Conservation (phyloP, 768 basidiomycete genomes). For the Agaricus blazei region DNA sequence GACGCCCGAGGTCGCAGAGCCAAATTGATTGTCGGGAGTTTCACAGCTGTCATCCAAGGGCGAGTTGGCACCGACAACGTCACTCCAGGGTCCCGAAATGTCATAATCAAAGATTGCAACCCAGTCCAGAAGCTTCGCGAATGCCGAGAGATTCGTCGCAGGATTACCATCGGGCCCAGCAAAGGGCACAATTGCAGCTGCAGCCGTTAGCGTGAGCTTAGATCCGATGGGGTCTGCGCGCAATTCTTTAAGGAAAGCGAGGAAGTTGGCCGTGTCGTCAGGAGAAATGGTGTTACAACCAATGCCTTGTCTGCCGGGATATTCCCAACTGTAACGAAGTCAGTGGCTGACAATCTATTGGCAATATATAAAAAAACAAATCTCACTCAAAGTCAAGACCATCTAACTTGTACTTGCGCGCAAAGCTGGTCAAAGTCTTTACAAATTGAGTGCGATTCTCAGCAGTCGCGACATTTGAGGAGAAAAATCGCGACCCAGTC, state of each 20-base stretch:
- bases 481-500: slow-evolving; percentile 60
- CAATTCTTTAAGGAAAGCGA: slow-evolving; percentile 72
- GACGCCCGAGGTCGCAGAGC: slow-evolving; percentile 75
- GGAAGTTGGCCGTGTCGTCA: slow-evolving; percentile 71
- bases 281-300: slow-evolving; percentile 63
- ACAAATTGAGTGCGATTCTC: slow-evolving; percentile 62
- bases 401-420: slow-evolving; percentile 48
- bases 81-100: slow-evolving; percentile 58
- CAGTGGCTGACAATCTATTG: background rate
- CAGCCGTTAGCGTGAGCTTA: slow-evolving; percentile 54
- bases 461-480: slow-evolving; percentile 53
- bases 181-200: slow-evolving; percentile 37
- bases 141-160: slow-evolving; percentile 59
- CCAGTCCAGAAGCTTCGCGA: slow-evolving; percentile 60
- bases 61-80: slow-evolving; percentile 76
- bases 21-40: slow-evolving; percentile 48
- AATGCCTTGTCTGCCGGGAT: slow-evolving; percentile 65
- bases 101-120: slow-evolving; percentile 69
- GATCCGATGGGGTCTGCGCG: slow-evolving; percentile 48
- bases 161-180: slow-evolving; percentile 46
- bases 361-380: background rate
- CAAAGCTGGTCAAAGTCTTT: slow-evolving; percentile 47
- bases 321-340: slow-evolving; percentile 69
- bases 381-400: slow-evolving; percentile 53
- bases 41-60: slow-evolving; percentile 83